Evolutionary conservation across 2,329 filamentous ascomycete genomes (phyloP).

Genomic region (Epichloe baconii): DNA sequence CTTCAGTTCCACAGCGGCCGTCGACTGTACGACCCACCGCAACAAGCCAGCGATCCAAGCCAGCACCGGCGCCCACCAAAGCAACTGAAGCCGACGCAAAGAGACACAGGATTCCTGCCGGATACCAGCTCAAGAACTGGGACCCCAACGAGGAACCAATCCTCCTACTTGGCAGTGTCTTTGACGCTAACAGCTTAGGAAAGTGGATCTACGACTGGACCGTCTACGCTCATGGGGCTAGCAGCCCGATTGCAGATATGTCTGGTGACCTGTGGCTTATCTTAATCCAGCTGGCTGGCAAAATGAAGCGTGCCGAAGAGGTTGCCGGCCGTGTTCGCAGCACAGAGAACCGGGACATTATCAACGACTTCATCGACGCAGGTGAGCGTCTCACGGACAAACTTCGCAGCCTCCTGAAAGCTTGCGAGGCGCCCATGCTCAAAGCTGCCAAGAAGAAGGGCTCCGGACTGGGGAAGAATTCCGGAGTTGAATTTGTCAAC

Average conservation of each 20-base stretch:
- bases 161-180: slow-evolving; percentile 85
- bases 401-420: slow-evolving; percentile 75
- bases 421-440: slow-evolving; percentile 92
- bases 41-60: slow-evolving; percentile 14
- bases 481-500: slow-evolving; percentile 89
- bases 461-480: slow-evolving; percentile 66
- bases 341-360: slow-evolving; percentile 61
- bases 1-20: slow-evolving; percentile 37
- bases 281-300: slow-evolving; percentile 84
- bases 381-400: slow-evolving; percentile 79
- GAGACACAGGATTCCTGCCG: slow-evolving; percentile 64
- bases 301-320: slow-evolving; percentile 84
- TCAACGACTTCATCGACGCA: slow-evolving; percentile 81
- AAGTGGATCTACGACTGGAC: slow-evolving; percentile 99
- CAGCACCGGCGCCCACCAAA: slow-evolving; percentile 25
- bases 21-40: slow-evolving; percentile 35
- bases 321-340: slow-evolving; percentile 58
- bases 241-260: slow-evolving; percentile 75
- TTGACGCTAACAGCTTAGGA: slow-evolving; percentile 91
- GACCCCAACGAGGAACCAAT: slow-evolving; percentile 90
- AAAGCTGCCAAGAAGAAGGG: slow-evolving; percentile 68
- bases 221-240: slow-evolving; percentile 73
- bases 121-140: slow-evolving; percentile 97
- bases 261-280: slow-evolving; percentile 92
- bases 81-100: slow-evolving; percentile 48